These are phyloP conservation scores for Lablab purpureus DNA, from an alignment of 306 rosid species.

Conservation along the genomic window DNA sequence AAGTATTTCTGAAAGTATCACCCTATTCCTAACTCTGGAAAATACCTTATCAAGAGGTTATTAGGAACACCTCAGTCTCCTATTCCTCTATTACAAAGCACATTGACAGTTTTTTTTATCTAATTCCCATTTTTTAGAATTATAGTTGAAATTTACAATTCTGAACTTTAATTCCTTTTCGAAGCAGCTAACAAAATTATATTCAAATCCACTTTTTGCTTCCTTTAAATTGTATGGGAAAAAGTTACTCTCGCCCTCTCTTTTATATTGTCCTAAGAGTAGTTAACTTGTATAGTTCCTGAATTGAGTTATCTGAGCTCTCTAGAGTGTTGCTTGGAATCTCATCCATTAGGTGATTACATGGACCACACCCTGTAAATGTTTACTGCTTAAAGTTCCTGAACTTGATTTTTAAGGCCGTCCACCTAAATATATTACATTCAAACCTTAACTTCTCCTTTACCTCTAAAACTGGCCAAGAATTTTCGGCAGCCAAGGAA, in stretches of 20 bases:
- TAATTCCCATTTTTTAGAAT: not conserved
- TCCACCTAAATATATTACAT: not conserved
- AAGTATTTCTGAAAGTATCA: not conserved
- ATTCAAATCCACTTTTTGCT: not conserved
- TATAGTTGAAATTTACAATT: constrained; percentile 4
- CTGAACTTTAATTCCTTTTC: not conserved
- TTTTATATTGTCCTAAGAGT: not conserved
- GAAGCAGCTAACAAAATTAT: too few species aligned
- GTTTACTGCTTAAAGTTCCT: not conserved
- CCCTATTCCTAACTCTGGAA: constrained; percentile 8
- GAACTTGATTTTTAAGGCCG: not conserved
- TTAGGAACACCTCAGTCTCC: not conserved
- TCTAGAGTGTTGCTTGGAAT: not conserved
- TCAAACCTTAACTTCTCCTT: not conserved
- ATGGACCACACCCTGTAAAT: not conserved
- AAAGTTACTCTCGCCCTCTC: not conserved
- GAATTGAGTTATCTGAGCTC: not conserved
- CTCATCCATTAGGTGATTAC: not conserved
- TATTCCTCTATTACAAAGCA: not conserved
- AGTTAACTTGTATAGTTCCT: not conserved
- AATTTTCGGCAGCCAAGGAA: not conserved
- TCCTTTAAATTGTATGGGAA: not conserved
- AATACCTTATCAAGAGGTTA: not conserved
- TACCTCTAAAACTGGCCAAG: not conserved
- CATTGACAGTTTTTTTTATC: not conserved